Evolutionary conservation across 306 rosid genomes (phyloP).

Genomic region (Trifolium dubium): DNA sequence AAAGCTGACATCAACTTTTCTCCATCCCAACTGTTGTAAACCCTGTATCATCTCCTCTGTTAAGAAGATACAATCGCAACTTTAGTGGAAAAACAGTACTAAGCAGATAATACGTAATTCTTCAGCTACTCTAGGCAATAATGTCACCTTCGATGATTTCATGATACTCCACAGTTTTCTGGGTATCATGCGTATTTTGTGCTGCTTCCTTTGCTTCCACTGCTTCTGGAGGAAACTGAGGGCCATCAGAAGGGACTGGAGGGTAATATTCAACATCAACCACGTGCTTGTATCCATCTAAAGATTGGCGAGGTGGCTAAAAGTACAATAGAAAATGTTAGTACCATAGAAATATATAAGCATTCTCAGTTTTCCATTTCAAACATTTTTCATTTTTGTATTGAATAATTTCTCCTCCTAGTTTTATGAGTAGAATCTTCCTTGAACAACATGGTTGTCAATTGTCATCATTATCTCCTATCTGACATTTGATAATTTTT

Average conservation of each 20-base stretch:
- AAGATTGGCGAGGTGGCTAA: constrained; percentile 80
- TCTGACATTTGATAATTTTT: neutral
- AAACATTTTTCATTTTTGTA: constrained; percentile 8
- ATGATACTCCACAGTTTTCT: constrained; percentile 78
- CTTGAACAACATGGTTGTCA: neutral
- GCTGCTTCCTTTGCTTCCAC: constrained; percentile 89
- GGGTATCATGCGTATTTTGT: constrained; percentile 69
- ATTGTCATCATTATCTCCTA: neutral
- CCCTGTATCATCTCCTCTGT: constrained; percentile 92
- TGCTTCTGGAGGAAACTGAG: constrained; percentile 81
- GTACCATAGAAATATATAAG: constrained; percentile 7
- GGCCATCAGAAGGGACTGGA: constrained; percentile 73
- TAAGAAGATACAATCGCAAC: constrained; percentile 32
- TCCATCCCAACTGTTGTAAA: constrained; percentile 90
- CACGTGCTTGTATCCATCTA: constrained; percentile 93
- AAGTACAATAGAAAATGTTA: constrained; percentile 45
- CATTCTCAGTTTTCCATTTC: constrained; percentile 20
- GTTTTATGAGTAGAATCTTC: constrained; percentile 20
- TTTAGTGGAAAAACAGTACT: constrained; percentile 23
- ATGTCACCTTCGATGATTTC: constrained; percentile 89
- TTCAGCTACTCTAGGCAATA: constrained; percentile 16
- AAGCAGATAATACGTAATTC: constrained; percentile 24
- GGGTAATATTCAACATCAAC: constrained; percentile 84
- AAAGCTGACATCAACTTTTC: constrained; percentile 91
- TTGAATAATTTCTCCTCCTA: neutral